Conservation (phyloP, 1,139 yeast genomes). For the Blastobotrys elegans region DNA sequence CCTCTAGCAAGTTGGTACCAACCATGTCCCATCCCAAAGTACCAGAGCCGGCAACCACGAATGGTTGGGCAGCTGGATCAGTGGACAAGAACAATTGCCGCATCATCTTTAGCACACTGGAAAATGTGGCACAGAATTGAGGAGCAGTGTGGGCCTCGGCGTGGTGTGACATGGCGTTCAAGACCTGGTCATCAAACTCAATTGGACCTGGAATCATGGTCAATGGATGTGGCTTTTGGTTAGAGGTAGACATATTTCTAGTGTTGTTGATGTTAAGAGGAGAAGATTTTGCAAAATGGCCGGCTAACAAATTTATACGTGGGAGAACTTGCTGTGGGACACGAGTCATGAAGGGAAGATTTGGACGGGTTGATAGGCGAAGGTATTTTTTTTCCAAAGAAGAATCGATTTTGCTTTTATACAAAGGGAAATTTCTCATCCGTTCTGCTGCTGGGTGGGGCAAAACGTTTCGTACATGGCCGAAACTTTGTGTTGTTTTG, state of each 20-base stretch:
- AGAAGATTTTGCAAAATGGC: constrained; percentile 9
- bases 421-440: neutral
- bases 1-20: constrained; percentile 65
- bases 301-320: constrained; percentile 13
- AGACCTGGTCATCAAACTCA: constrained; percentile 77
- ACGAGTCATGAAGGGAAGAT: constrained; percentile 10
- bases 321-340: constrained; percentile 14
- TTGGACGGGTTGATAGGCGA: too few relatives aligned
- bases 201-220: constrained; percentile 93
- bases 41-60: constrained; percentile 85
- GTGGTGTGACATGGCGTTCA: constrained; percentile 77
- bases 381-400: neutral
- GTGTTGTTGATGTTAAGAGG: constrained; percentile 8
- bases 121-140: constrained; percentile 72
- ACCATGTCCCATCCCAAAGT: constrained; percentile 94
- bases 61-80: constrained; percentile 63
- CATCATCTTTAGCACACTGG: constrained; percentile 58
- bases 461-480: neutral
- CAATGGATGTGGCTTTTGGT: constrained; percentile 21
- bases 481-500: neutral
- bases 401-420: neutral
- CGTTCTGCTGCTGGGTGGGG: neutral
- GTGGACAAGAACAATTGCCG: constrained; percentile 71
- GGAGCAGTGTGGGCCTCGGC: constrained; percentile 91
- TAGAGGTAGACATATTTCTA: constrained; percentile 15